Evolutionary conservation across 129 eudicot species (phyloP).

Genomic region (Tagetes patula): DNA sequence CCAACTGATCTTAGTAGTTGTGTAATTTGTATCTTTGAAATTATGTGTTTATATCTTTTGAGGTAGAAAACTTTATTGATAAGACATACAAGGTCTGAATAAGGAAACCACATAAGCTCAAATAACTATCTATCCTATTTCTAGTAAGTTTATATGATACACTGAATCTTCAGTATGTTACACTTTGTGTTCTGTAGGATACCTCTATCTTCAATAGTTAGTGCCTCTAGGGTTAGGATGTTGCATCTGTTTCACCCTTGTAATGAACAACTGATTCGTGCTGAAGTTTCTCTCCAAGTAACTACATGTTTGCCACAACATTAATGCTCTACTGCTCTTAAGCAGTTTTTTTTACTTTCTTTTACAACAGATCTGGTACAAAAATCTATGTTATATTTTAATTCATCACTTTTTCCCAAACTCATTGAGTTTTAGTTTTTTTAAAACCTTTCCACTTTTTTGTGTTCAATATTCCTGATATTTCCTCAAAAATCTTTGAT

Average conservation of each 20-base stretch:
- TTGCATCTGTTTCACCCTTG: neutral
- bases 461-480: constrained; percentile 3
- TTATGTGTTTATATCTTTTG: constrained; percentile 1
- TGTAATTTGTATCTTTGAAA: neutral
- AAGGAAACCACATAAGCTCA: neutral
- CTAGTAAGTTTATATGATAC: neutral
- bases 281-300: neutral
- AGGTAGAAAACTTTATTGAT: neutral
- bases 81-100: neutral
- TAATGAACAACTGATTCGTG: neutral
- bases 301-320: neutral
- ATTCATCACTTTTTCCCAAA: neutral
- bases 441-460: constrained; percentile 13
- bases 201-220: neutral
- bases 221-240: neutral
- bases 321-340: neutral
- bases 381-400: neutral
- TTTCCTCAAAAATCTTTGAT: constrained; percentile 15
- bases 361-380: neutral
- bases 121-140: neutral
- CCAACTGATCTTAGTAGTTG: neutral
- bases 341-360: neutral
- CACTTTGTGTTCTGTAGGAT: neutral
- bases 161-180: neutral
- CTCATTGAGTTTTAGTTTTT: constrained; percentile 8